Base-by-base conservation (phyloP, 148 eudicot genomes). In the Silene latifolia region DNA sequence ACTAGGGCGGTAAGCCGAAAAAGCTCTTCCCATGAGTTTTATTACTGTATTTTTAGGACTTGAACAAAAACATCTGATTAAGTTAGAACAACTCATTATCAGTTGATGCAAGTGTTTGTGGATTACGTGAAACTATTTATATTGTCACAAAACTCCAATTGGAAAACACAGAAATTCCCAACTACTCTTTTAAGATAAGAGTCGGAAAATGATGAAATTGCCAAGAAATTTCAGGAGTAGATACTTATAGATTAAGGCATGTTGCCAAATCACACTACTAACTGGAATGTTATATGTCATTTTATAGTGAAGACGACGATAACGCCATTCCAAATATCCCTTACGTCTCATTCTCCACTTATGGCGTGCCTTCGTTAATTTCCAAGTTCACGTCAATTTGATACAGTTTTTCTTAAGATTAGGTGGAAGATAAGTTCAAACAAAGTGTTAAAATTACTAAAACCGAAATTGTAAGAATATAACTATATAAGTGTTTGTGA, bases 301-400 rank as follows among this genome's bases (percentile, higher is more conserved):
- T 39, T 39, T 39, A 39, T 39, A 48, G 7, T 44, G 68, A 66
- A 56, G 72, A 63, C 77, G 72, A 63, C 77, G 57, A 64, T 27
- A 19, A 74, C 24, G 12, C 67, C 48, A 74, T 23, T 20, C 51
- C 71, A 67, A 67, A n/a, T 32, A 32, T 19, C 12, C 27, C 73
- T 76, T 67, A 57, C 23, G 54, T 53, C 72, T 29, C 21, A 27
- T 29, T 8, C 1, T 29, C 62, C 62, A 58, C 21, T 6, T 5
- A 5, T 18, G 12, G 10, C 61, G 3, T 58, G 62, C 62, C 62
- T 58, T 59, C 23, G 12, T 59, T 59, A n/a, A 5, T n/a, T 59
- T 58, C 62, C 21, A 18, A 19, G 44, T 39, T 6, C 5, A 39
- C 44, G 44, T 39, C 44, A 39, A 39, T 0, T 7, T 39, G 0